phyloP scores from a whole-genome alignment of 2,329 filamentous ascomycete genomes.

The Mycosphaerelloides madeirae region DNA sequence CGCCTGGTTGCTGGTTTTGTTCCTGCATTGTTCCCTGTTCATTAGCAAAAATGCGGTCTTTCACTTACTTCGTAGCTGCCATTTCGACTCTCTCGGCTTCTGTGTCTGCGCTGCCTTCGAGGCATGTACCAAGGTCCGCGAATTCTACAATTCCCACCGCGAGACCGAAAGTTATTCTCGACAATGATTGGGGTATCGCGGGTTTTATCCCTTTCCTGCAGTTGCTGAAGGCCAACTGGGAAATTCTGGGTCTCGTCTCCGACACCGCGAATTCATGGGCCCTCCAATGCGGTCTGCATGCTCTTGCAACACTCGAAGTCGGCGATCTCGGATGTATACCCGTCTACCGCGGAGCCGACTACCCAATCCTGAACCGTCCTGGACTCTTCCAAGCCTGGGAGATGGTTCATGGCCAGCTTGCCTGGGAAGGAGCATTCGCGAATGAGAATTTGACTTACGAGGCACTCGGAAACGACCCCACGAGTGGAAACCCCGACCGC shows the following conservation, averaged over 20 bases:
- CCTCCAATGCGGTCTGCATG: constrained; percentile 43
- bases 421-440: constrained; percentile 46
- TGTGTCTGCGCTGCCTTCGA: neutral
- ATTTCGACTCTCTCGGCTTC: neutral
- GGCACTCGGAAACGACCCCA: constrained; percentile 42
- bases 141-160: neutral
- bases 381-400: constrained; percentile 43
- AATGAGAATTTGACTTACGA: constrained; percentile 42
- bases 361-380: constrained; percentile 46
- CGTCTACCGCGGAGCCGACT: constrained; percentile 45
- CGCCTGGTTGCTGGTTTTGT: no score
- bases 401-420: constrained; percentile 40
- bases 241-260: constrained; percentile 41
- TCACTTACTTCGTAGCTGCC: neutral
- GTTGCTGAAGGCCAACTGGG: constrained; percentile 42
- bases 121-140: neutral
- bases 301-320: constrained; percentile 44
- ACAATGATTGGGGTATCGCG: constrained; percentile 45
- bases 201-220: constrained; percentile 44
- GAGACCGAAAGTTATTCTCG: constrained; percentile 37
- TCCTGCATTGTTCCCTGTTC: no score
- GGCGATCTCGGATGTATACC: constrained; percentile 47
- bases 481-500: constrained; percentile 41
- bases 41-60: neutral
- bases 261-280: constrained; percentile 47